phyloP scores from a whole-genome alignment of 2,329 filamentous ascomycete genomes.

The Colletotrichum lentis region DNA sequence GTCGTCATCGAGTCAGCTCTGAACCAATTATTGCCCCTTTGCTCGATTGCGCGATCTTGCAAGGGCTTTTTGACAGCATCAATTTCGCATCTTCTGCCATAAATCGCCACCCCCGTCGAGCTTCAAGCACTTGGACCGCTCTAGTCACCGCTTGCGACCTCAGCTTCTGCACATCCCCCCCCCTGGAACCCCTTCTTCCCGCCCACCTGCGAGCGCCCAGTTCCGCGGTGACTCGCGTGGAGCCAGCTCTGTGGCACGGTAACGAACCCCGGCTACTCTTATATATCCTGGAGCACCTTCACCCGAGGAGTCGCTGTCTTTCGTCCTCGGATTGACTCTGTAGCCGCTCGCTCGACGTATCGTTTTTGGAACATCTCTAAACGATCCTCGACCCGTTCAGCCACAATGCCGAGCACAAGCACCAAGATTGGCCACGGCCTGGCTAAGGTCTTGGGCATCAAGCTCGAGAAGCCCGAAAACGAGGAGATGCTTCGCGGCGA shows the following conservation, averaged over 20 bases:
- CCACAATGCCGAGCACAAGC: conserved; percentile 48
- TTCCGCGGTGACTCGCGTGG: conserved; percentile 11
- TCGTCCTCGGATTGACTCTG: conserved; percentile 4
- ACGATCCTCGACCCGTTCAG: not conserved
- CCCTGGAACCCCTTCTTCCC: conserved; percentile 9
- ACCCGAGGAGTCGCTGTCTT: not conserved
- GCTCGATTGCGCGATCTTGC: conserved; percentile 35
- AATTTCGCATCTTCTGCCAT: conserved; percentile 31
- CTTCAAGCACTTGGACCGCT: conserved; percentile 22
- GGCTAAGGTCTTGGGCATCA: conserved; percentile 84
- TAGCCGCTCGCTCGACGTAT: not conserved
- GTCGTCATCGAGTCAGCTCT: conserved; percentile 19
- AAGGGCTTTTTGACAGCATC: conserved; percentile 25
- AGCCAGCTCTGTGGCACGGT: conserved; percentile 19
- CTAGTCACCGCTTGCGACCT: conserved; percentile 30
- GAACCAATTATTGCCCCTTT: conserved; percentile 25
- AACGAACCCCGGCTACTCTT: conserved; percentile 11
- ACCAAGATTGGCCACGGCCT: conserved; percentile 74
- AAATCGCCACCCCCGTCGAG: conserved; percentile 29
- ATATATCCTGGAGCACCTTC: conserved; percentile 30
- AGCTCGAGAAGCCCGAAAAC: conserved; percentile 73
- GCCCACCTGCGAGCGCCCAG: conserved; percentile 7
- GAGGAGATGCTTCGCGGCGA: conserved; percentile 79
- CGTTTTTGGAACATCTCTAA: not conserved
- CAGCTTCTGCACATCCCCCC: conserved; percentile 17